Conservation (phyloP, 176 grass and related monocot genomes). For the Raddia distichophylla region DNA sequence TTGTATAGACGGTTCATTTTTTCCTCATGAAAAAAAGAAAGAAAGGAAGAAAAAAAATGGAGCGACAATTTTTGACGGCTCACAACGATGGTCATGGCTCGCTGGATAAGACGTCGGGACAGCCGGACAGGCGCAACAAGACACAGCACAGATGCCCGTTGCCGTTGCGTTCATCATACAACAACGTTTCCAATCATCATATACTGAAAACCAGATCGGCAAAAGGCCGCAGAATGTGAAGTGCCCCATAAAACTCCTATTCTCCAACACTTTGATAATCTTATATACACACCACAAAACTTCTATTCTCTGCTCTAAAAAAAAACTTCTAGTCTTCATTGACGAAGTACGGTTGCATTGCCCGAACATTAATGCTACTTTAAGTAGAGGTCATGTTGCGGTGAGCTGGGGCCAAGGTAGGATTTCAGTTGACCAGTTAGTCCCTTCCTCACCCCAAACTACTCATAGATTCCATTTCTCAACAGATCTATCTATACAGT, state of each 20-base stretch:
- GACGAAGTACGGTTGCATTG: neutral
- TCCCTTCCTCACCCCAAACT: neutral
- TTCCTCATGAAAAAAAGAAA: neutral
- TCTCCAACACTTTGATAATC: neutral
- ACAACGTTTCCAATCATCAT: neutral
- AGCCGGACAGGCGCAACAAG: neutral
- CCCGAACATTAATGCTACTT: neutral
- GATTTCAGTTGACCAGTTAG: slow-evolving; percentile 8
- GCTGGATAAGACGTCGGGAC: neutral
- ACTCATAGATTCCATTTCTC: slow-evolving; percentile 1
- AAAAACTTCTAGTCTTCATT: neutral
- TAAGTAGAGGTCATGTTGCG: neutral
- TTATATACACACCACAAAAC: neutral
- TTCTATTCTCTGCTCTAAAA: neutral
- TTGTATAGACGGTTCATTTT: neutral
- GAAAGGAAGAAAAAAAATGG: neutral
- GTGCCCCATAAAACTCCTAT: too few relatives aligned
- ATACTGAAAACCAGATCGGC: neutral
- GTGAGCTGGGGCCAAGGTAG: neutral
- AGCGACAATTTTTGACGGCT: neutral
- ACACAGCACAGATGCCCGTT: neutral
- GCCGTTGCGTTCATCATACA: neutral
- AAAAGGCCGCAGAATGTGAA: neutral
- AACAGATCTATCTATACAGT: slow-evolving; percentile 18
- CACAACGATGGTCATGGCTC: neutral